Evolutionary conservation across 1,284 basidiomycete genomes (phyloP), one percentile per base, ranked within the genome.

Genomic region (Cystobasidium pallidum): DNA sequence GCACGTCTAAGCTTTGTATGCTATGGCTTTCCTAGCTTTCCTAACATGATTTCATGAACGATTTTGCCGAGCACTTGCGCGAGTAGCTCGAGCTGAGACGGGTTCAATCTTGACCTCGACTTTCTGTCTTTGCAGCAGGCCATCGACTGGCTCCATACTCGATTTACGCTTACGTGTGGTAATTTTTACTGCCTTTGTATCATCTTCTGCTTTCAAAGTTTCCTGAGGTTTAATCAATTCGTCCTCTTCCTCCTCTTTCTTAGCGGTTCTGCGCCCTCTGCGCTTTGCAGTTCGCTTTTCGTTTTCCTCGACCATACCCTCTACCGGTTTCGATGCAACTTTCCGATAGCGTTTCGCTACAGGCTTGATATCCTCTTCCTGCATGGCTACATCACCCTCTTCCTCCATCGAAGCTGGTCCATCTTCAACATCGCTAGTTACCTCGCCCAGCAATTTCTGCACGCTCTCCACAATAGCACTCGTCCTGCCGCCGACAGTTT

Each of bases 401-500:
- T 78, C 49, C 70, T 84, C 47, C 79, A n/a, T n/a, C n/a, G 90
- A 28, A 78, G 83, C 34, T 75, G 84, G 54, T 78, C 82, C 3
- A 81, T 85, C 6, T 75, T 86, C 73, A 13, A 28, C 30, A 43
- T 64, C 62, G 26, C 45, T 64, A 13, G 75, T 71, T 7, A 66
- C 80, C 70, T 80, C 79, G 10, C 65, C 76, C 0, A 81, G 80
- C 66, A 84, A 80, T 58, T 82, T 82, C 77, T 91, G 91, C 2
- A 92, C 82, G 79, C 90, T 86, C 10, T 81, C 80, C 1, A 91
- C 87, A 74, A 87, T 88, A 2, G 90, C 91, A 0, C 89, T 89
- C 0, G 91, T 92, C 17, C 91, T 83, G 0, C 91, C 91, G 3
- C 89, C 90, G 10, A 93, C 89, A 0, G 88, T 91, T 64, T 91